Evolutionary conservation across 495 filamentous ascomycete genomes (phyloP).

Genomic region (Tuber aestivum): DNA sequence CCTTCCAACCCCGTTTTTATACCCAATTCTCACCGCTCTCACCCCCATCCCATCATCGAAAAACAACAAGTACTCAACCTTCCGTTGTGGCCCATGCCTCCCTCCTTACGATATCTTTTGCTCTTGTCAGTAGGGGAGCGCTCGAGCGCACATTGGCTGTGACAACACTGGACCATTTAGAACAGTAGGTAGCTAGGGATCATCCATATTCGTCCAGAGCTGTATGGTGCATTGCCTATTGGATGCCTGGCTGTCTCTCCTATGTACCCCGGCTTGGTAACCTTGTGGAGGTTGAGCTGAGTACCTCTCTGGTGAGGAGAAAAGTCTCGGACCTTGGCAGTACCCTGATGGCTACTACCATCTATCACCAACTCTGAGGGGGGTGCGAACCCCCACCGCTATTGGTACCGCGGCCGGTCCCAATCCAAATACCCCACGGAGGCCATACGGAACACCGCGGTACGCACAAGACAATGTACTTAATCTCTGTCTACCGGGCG

Average conservation of each 20-base stretch:
- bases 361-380: background rate
- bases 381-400: background rate
- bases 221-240: background rate
- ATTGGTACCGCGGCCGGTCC: background rate
- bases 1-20: background rate
- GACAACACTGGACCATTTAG: background rate
- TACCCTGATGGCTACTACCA: background rate
- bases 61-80: background rate
- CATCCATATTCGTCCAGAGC: background rate
- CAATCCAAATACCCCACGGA: background rate
- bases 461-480: background rate
- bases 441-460: background rate
- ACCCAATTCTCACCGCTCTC: background rate
- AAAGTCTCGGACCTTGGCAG: background rate
- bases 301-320: background rate
- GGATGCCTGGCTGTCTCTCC: background rate
- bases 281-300: background rate
- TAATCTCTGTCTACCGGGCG: background rate
- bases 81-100: background rate
- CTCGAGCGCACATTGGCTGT: background rate
- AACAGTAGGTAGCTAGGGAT: background rate
- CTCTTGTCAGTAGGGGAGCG: background rate
- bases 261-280: background rate
- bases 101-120: background rate
- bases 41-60: background rate